A percentile compares a stretch with the other conserved stretches of the same genome.
phyloP scores from a whole-genome alignment of 306 rosid genomes.

The Nissolia schottii region DNA sequence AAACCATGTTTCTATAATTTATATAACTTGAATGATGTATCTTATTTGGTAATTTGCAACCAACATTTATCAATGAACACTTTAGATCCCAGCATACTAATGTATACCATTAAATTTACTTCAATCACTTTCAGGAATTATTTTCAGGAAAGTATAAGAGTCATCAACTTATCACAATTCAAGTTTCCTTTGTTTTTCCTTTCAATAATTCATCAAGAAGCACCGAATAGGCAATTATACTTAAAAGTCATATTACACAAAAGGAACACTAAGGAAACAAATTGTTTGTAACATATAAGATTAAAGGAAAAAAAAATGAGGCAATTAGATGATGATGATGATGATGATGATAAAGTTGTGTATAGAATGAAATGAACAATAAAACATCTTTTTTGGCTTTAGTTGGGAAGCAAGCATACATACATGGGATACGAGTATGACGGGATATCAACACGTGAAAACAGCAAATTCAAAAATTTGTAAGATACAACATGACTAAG shows the following conservation, averaged over 20 bases:
- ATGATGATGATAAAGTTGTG: too few species aligned
- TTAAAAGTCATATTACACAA: not conserved
- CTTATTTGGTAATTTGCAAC: not conserved
- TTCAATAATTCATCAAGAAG: not conserved
- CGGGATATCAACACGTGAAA: too few species aligned
- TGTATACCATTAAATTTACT: not conserved
- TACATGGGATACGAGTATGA: too few species aligned
- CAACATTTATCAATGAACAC: not conserved
- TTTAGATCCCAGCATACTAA: slow-evolving; percentile 14
- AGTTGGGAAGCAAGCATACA: not conserved
- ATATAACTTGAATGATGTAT: not conserved
- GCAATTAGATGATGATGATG: not conserved
- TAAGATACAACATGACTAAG: too few species aligned
- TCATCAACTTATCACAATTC: not conserved
- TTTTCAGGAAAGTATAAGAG: not conserved
- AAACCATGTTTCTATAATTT: not conserved
- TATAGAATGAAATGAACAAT: not conserved
- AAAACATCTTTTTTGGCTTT: not conserved
- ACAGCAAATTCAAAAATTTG: too few species aligned
- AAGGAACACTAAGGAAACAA: not conserved
- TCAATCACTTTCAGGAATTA: not conserved
- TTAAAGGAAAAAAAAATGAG: not conserved
- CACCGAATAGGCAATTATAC: not conserved
- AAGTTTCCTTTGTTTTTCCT: not conserved
- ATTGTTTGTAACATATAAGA: not conserved